Base-by-base conservation (phyloP, 805 yeast species). In the Candida easanensis region DNA sequence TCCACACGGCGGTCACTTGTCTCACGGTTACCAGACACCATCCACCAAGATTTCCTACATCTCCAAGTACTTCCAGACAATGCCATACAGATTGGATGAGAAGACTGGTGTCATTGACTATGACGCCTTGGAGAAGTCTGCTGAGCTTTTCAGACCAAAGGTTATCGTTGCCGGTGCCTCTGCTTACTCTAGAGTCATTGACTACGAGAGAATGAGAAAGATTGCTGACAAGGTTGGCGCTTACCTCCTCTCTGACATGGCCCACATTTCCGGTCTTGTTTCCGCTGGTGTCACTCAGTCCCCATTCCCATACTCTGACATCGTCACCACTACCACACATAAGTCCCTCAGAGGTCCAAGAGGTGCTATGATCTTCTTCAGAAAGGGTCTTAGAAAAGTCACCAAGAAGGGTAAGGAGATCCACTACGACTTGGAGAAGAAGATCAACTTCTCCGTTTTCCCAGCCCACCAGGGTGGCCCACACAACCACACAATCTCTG, bases 391-490 rank as follows among this genome's bases (percentile, higher is more conserved):
- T 48, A 82, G 96, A 77, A 81, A 84, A 47, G 80, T 82, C 54
- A 85, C 81, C 67, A 89, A 90, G 76, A 86, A 88, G 59, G 98
- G 98, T 61, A 87, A 88, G 73, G 96, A 89, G 70, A 73, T 88
- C 46, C 71, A 74, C 46, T 93, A 90, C 69, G 97, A 93, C 59
- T 80, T 93, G 67, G 98, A 93, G 71, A 84, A 80, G 69, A 88
- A 88, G 66, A 90, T 93, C 71, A 93, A 93, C 78, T 93, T 93
- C 69, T 89, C 97, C 9, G 99, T 93, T 42, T 93, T 93, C 91
- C 99, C 99, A 61, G 99, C 96, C 56, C 99, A 93, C 71, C 99
- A 93, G 76, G 99, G 99, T 76, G 99, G 99, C 66, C 99, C 99
- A 60, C 98, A 93, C 73, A 93, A 93, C 77, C 99, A 93, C 74